Evolutionary conservation across 331 rosid genomes (phyloP).

Genomic region (Telfairia occidentalis): DNA sequence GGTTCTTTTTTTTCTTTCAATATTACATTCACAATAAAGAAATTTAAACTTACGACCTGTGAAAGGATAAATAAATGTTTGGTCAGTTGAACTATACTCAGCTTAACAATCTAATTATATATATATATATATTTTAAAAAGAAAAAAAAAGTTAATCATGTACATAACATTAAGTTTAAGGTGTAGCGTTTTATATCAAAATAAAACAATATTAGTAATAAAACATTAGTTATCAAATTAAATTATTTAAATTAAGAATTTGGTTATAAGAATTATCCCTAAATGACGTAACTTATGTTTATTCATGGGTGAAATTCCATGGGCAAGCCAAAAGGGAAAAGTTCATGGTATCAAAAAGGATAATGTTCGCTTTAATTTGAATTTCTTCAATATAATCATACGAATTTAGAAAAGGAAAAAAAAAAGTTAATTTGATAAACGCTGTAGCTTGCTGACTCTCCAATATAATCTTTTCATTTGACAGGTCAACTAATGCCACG

Average conservation of each 20-base stretch:
- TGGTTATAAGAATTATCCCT: background rate
- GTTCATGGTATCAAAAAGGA: background rate
- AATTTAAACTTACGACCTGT: too few species aligned
- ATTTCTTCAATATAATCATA: background rate
- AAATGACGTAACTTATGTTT: background rate
- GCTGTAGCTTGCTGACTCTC: constrained; percentile 6
- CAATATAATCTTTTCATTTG: background rate
- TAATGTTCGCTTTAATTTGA: background rate
- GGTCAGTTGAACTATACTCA: too few species aligned
- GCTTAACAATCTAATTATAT: too few species aligned
- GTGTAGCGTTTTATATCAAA: too few species aligned
- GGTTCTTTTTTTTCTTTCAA: too few species aligned
- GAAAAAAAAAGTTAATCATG: too few species aligned
- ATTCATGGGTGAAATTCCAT: background rate
- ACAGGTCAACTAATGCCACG: constrained; percentile 11
- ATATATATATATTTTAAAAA: too few species aligned
- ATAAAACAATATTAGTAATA: too few species aligned
- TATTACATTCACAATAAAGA: too few species aligned
- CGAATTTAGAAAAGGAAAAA: background rate
- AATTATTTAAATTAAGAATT: background rate
- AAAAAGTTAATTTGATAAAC: background rate
- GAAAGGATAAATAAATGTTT: too few species aligned
- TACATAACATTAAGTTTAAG: too few species aligned
- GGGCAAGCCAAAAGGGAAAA: background rate
- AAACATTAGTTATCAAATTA: too few species aligned